Base-by-base conservation (phyloP, 2,329 filamentous ascomycete genomes). In the Phaeosphaeria sp. region DNA sequence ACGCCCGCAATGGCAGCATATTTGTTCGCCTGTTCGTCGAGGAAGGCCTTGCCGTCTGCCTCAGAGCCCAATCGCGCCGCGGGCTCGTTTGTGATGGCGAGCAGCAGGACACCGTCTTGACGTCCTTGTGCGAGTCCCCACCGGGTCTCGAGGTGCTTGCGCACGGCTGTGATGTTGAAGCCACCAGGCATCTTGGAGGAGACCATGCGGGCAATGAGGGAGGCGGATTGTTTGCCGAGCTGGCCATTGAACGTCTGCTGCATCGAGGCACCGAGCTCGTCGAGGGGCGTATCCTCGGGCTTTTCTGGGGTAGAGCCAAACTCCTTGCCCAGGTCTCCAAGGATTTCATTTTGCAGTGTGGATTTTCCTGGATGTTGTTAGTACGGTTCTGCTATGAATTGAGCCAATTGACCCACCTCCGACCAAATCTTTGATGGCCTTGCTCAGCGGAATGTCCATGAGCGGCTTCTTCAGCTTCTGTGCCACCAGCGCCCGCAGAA, bases 141-240 rank as follows among this genome's bases (percentile, higher is more conserved):
- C 78, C 92, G 87, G 17, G 91, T 92, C 81, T 97, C 94, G 45
- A 99, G 82, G 75, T 99, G 96, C 81, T 99, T 99, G 73, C 95
- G 88, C 47, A 96, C 92, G 13, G 92, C 86, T 73, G 94, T 98
- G 78, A 98, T 98, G 78, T 98, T 99, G 87, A 99, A 99, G 61
- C 95, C 95, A 82, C 94, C 95, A 48, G 95, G 95, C 95, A 99
- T 99, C 82, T 99, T 99, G 27, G 95, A 97, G 1, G 95, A 98
- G 44, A 99, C 95, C 76, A 99, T 84, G 68, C 95, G 90, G 49
- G 95, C 95, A 77, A 99, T 90, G 56, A 99, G 86, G 2, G 93
- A 96, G 53, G 91, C 90, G 0, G 95, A 96, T 70, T 97, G 93
- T 82, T 99, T 99, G 78, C 95, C 95, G 60, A 99, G 88, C 81